Evolutionary conservation across 805 yeast species (phyloP).

Genomic region (Monosporozyma aerobia): DNA sequence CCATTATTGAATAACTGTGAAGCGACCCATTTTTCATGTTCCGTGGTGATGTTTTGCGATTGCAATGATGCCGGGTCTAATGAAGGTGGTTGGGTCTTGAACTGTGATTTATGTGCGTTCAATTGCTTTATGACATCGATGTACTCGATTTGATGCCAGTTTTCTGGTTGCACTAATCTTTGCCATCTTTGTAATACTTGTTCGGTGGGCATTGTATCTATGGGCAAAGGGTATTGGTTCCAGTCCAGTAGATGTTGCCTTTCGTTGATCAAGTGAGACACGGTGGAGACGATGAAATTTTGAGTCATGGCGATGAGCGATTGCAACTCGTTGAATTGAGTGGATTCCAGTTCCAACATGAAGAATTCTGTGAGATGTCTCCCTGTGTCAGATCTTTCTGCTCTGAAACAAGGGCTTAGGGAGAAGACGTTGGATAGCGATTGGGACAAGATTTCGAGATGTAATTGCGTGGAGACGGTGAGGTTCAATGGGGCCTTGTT

Average conservation of each 20-base stretch:
- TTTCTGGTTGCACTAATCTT: slow-evolving; percentile 32
- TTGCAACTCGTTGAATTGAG: slow-evolving; percentile 48
- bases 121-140: slow-evolving; percentile 53
- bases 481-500: slow-evolving; percentile 25
- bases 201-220: slow-evolving; percentile 8
- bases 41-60: slow-evolving; percentile 49
- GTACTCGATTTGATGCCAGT: slow-evolving; percentile 70
- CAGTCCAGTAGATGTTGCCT: neutral
- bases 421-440: slow-evolving; percentile 82
- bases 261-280: neutral
- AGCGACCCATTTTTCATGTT: slow-evolving; percentile 88
- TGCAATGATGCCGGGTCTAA: neutral
- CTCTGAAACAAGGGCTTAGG: slow-evolving; percentile 84
- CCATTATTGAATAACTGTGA: slow-evolving; percentile 46
- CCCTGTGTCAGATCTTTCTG: slow-evolving; percentile 84
- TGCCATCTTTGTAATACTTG: slow-evolving; percentile 48
- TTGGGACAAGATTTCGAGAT: slow-evolving; percentile 69
- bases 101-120: slow-evolving; percentile 3
- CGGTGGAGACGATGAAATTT: neutral
- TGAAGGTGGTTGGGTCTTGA: neutral
- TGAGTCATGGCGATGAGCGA: slow-evolving; percentile 52
- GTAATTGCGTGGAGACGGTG: slow-evolving; percentile 89
- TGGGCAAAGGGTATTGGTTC: slow-evolving; percentile 3
- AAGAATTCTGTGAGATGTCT: slow-evolving; percentile 92
- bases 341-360: slow-evolving; percentile 93